These are phyloP conservation scores for Flaveria brownii DNA, from an alignment of 129 eudicot species.

Conservation along the genomic window DNA sequence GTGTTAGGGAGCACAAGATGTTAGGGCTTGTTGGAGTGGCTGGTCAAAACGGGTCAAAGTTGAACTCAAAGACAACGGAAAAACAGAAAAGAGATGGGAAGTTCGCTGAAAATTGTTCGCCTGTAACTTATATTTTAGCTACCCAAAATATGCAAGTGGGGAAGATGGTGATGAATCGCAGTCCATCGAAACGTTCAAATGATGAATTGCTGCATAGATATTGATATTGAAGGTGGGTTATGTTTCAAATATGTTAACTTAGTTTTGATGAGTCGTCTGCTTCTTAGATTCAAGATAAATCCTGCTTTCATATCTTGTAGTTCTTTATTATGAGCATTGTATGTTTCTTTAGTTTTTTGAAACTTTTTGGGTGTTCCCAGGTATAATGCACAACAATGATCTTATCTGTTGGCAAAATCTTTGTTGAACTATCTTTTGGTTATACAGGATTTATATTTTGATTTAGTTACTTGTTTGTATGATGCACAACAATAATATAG, in stretches of 20 bases:
- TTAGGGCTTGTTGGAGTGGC: slow-evolving; percentile 28
- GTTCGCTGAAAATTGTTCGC: slow-evolving; percentile 37
- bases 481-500: slow-evolving; percentile 4
- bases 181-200: slow-evolving; percentile 28
- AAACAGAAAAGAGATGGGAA: slow-evolving; percentile 31
- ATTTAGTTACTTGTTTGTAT: neutral
- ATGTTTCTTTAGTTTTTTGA: slow-evolving; percentile 16
- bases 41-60: slow-evolving; percentile 20
- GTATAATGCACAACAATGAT: slow-evolving; percentile 24
- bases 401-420: slow-evolving; percentile 17
- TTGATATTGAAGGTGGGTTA: neutral
- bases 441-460: neutral
- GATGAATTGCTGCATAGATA: slow-evolving; percentile 16
- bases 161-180: slow-evolving; percentile 59
- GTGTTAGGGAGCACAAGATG: slow-evolving; percentile 24
- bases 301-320: slow-evolving; percentile 17
- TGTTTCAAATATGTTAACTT: slow-evolving; percentile 4
- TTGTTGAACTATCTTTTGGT: slow-evolving; percentile 28
- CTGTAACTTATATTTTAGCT: slow-evolving; percentile 57
- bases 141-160: slow-evolving; percentile 50
- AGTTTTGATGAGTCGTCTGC: neutral
- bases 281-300: slow-evolving; percentile 27
- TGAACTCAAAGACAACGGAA: slow-evolving; percentile 25
- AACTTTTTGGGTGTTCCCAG: slow-evolving; percentile 5
- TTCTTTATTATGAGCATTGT: slow-evolving; percentile 8